Percentiles rank a stretch among this genome's conserved stretches.
These are phyloP conservation scores for Fonsecaea pugnacius DNA, from an alignment of 2,329 filamentous ascomycete genomes.

Conservation along the genomic window DNA sequence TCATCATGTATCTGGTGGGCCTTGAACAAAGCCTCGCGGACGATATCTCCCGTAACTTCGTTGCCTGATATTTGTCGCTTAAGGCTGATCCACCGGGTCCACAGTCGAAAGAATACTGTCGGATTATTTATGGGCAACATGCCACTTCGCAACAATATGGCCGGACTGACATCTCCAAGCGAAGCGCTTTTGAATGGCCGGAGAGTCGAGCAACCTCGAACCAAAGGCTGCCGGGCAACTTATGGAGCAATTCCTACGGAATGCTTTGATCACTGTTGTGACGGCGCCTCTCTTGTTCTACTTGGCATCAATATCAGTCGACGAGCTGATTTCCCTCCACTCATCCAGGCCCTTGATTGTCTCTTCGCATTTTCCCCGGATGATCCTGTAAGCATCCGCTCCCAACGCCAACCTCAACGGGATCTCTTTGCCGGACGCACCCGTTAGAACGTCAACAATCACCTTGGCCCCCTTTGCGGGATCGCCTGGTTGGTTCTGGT, in stretches of 20 bases:
- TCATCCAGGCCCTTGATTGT: slow-evolving; percentile 55
- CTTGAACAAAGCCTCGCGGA: too few relatives aligned
- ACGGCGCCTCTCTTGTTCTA: not conserved
- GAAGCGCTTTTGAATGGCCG: too few relatives aligned
- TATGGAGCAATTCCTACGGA: not conserved
- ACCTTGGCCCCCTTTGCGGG: slow-evolving; percentile 58
- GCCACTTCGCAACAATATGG: too few relatives aligned
- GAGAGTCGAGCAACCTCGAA: too few relatives aligned
- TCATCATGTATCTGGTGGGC: too few relatives aligned
- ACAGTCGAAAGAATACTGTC: too few relatives aligned
- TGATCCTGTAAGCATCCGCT: slow-evolving; percentile 51
- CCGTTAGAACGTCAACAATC: slow-evolving; percentile 61
- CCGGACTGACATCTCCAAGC: too few relatives aligned
- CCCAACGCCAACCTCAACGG: slow-evolving; percentile 61
- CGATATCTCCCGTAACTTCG: too few relatives aligned
- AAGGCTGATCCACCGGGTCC: too few relatives aligned
- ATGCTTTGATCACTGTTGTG: not conserved
- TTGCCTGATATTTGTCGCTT: too few relatives aligned
- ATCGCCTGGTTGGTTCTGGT: slow-evolving; percentile 61
- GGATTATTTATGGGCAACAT: too few relatives aligned
- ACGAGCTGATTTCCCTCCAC: slow-evolving; percentile 53
- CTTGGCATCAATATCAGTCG: slow-evolving; percentile 40
- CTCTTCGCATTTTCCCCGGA: slow-evolving; percentile 51
- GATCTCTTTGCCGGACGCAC: slow-evolving; percentile 54
- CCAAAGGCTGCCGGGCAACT: too few relatives aligned